Base-by-base conservation (phyloP, 148 eudicot genomes). In the Rheum nobile region DNA sequence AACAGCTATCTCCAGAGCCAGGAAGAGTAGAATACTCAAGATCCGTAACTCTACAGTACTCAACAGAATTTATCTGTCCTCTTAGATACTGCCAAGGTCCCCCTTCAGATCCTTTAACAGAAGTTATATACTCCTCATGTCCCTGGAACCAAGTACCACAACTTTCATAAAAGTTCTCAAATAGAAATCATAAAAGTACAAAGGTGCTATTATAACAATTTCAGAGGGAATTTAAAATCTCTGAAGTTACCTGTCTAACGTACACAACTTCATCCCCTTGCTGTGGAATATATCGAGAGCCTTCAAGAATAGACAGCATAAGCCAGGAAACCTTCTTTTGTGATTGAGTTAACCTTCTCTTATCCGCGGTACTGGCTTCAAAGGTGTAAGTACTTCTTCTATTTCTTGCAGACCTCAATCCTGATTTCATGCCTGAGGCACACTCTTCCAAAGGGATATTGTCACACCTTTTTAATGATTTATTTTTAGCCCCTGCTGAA, bases 1-100 rank as follows among this genome's bases (percentile, higher is more conserved):
- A 91, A 79, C 98, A 90, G 83, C 94, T 88, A 61, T 95, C 98
- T 44, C 98, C 98, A 48, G 98, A 95, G 67, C 98, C 98, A 8
- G 90, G 76, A 76, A 76, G 85, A 38, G 84, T 75, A 44, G 91
- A 74, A 74, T 90, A 95, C 42, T 88, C 89, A 1, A 95, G 86
- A 26, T 79, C 87, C 52, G 71, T 70, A 38, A 95, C 88, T 75
- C 79, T 84, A 78, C 98, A 95, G 85, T 87, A 86, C 81, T 95
- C 98, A 37, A 90, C 97, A 24, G 90, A 86, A 79, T 93, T 78
- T 72, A 95, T 85, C 43, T 85, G 81, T 39, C 87, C 89, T 72
- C 78, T 90, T 16, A 91, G 55, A 57, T 71, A 72, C 72, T 82
- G 83, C 98, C 98, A 95, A 52, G 97, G 97, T 46, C 93, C 89